Conservation (phyloP, 1,139 yeast genomes). For the Yamadazyma songkhlaensis region DNA sequence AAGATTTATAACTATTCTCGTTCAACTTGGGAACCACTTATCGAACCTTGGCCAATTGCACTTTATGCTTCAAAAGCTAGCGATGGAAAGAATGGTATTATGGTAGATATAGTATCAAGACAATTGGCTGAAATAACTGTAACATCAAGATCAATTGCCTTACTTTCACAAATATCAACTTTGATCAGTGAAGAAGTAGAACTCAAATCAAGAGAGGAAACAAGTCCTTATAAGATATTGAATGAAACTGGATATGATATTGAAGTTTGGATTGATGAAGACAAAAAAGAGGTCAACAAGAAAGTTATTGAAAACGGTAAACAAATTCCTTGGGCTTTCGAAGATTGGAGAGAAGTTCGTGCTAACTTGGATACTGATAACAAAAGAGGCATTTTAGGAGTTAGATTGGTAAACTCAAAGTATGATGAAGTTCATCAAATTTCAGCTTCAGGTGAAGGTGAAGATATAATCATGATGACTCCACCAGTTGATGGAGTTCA, state of each 20-base stretch:
- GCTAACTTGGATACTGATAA: conserved; percentile 72
- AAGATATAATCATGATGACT: conserved; percentile 61
- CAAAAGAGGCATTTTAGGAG: conserved; percentile 57
- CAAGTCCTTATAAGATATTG: conserved; percentile 74
- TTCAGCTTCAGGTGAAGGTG: conserved; percentile 82
- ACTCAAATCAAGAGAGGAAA: conserved; percentile 69
- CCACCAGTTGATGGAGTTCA: conserved; percentile 68
- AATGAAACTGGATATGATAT: conserved; percentile 86
- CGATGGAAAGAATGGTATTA: conserved; percentile 47
- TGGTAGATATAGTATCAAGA: conserved; percentile 66
- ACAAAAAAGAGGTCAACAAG: conserved; percentile 11
- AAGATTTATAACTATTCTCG: conserved; percentile 88
- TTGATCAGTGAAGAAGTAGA: conserved; percentile 54
- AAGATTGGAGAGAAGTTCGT: conserved; percentile 87
- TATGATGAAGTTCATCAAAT: conserved; percentile 55
- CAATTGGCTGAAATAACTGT: conserved; percentile 77
- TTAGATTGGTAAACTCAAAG: conserved; percentile 53
- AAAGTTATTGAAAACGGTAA: conserved; percentile 46
- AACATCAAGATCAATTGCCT: conserved; percentile 77
- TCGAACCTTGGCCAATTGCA: conserved; percentile 86
- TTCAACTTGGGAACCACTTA: conserved; percentile 94
- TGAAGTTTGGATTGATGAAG: conserved; percentile 69
- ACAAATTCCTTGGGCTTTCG: conserved; percentile 82
- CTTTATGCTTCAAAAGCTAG: conserved; percentile 58
- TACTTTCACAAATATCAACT: conserved; percentile 64